Evolutionary conservation across 495 filamentous ascomycete species (phyloP).

Genomic region (Pyronema domesticum): DNA sequence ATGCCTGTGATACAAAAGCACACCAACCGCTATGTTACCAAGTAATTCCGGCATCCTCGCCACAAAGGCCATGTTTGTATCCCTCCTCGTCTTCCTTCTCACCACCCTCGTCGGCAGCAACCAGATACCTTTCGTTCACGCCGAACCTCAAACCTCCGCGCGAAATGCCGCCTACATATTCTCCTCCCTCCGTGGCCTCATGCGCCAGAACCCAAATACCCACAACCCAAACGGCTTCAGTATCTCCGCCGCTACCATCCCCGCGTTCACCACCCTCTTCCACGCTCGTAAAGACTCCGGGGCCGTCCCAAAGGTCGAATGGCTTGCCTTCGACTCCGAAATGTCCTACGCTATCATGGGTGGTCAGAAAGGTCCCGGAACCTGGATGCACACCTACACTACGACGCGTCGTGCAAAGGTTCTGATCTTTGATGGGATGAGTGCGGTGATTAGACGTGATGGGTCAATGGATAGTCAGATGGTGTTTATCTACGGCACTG

Average conservation of each 20-base stretch:
- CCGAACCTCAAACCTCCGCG: not conserved
- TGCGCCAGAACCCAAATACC: slow-evolving; percentile 30
- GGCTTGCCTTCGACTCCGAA: slow-evolving; percentile 31
- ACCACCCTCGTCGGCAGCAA: too few species aligned
- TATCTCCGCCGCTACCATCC: slow-evolving; percentile 27
- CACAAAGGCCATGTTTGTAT: too few species aligned
- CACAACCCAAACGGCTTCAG: slow-evolving; percentile 30
- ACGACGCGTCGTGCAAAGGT: slow-evolving; percentile 25
- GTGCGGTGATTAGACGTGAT: slow-evolving; percentile 26
- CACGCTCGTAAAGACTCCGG: slow-evolving; percentile 27
- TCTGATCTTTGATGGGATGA: slow-evolving; percentile 32
- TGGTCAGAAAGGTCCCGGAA: slow-evolving; percentile 14
- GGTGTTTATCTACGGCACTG: slow-evolving; percentile 29
- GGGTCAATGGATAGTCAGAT: slow-evolving; percentile 29
- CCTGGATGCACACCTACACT: slow-evolving; percentile 29
- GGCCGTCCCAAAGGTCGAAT: slow-evolving; percentile 28
- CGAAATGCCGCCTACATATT: slow-evolving; percentile 17
- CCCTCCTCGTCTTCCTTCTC: too few species aligned
- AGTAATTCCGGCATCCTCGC: too few species aligned
- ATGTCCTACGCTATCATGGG: slow-evolving; percentile 34
- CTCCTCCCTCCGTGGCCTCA: slow-evolving; percentile 27
- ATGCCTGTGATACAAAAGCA: too few species aligned
- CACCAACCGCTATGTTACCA: too few species aligned
- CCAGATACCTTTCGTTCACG: too few species aligned
- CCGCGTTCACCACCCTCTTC: slow-evolving; percentile 28